Evolutionary conservation across 1,139 yeast species (phyloP).

Genomic region (Saccharomyces hybrid): DNA sequence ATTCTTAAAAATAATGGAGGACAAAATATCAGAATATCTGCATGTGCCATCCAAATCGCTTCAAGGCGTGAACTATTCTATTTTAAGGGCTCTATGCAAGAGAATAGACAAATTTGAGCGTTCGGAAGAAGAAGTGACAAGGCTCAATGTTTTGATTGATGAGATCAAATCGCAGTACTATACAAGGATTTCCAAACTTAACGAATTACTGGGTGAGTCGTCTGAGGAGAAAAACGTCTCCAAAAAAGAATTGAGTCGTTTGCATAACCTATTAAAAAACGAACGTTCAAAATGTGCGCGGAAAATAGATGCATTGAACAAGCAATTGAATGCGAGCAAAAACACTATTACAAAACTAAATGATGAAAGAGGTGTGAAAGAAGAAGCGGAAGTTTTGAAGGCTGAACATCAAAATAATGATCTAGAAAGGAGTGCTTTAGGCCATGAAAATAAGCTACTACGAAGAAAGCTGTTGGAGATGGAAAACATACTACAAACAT

Average conservation of each 20-base stretch:
- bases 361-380: neutral
- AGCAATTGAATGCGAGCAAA: constrained; percentile 37
- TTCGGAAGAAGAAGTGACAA: constrained; percentile 5
- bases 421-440: constrained; percentile 33
- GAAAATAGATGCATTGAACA: constrained; percentile 28
- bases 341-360: constrained; percentile 32
- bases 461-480: constrained; percentile 36
- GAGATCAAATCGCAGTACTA: constrained; percentile 39
- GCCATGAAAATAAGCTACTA: constrained; percentile 40
- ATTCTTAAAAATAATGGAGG: neutral
- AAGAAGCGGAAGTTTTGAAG: neutral
- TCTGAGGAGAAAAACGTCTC: neutral
- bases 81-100: neutral
- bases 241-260: neutral
- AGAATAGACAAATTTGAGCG: constrained; percentile 2
- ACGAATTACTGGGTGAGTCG: constrained; percentile 30
- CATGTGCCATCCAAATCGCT: neutral
- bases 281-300: constrained; percentile 26
- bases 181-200: constrained; percentile 32
- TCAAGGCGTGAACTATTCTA: neutral
- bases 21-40: neutral
- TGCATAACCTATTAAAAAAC: constrained; percentile 21
- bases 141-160: constrained; percentile 39
- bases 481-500: constrained; percentile 34
- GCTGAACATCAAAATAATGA: neutral